A percentile compares a stretch with the other conserved stretches of the same genome.
These are phyloP conservation scores for Penicillium alfredii DNA, from an alignment of 495 filamentous ascomycete genomes.

Conservation along the genomic window DNA sequence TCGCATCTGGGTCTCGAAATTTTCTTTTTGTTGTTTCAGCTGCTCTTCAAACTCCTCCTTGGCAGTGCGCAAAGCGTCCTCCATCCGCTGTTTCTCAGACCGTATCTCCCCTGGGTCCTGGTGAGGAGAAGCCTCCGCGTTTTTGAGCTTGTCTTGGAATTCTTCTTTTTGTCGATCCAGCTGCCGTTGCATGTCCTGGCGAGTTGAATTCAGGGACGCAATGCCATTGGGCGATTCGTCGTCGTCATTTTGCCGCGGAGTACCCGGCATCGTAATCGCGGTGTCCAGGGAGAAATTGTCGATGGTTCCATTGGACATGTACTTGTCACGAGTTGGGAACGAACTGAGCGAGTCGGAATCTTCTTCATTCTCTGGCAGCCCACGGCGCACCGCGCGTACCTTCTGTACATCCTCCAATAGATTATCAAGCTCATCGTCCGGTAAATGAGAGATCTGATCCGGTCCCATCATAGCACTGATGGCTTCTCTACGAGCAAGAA, in stretches of 20 bases:
- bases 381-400: constrained; percentile 74
- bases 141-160: constrained; percentile 73
- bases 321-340: constrained; percentile 87
- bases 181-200: constrained; percentile 83
- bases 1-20: constrained; percentile 65
- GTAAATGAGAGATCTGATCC: constrained; percentile 80
- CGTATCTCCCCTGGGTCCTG: constrained; percentile 79
- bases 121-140: constrained; percentile 64
- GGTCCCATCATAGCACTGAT: constrained; percentile 84
- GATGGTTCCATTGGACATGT: constrained; percentile 89
- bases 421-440: constrained; percentile 91
- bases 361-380: constrained; percentile 66
- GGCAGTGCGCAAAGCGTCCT: constrained; percentile 66
- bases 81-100: constrained; percentile 81
- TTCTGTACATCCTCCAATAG: constrained; percentile 92
- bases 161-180: constrained; percentile 79
- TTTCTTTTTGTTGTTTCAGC: constrained; percentile 65
- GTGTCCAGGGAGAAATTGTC: constrained; percentile 98
- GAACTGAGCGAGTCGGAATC: constrained; percentile 86
- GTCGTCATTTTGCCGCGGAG: constrained; percentile 65
- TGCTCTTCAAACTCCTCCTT: constrained; percentile 85
- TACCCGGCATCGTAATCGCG: constrained; percentile 86
- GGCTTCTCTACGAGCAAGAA: constrained; percentile 87
- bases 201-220: constrained; percentile 64
- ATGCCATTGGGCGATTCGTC: constrained; percentile 57